Base-by-base conservation (phyloP, 306 rosid species). In the Cucumis cinereus region DNA sequence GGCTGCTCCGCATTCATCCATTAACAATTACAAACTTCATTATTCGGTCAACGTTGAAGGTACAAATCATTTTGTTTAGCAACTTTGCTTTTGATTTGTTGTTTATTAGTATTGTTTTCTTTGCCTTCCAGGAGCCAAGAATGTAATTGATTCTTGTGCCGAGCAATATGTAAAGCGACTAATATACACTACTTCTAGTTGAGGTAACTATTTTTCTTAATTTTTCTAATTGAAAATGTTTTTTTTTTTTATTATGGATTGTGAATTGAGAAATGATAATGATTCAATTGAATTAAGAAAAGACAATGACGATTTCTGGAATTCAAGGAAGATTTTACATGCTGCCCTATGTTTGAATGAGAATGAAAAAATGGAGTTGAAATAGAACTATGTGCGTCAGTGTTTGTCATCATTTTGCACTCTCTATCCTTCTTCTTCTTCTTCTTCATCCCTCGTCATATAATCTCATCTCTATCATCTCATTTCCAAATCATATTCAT, bases 1-100 rank as follows among this genome's bases (percentile, higher is more conserved):
- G 99, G 99, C 99, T 73, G 99, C 99, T 61, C 99, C 99, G 0
- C 85, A 92, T 59, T 92, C 99, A 8, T 92, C 98, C 33, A 89
- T 95, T 69, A 95, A 95, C 82, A 84, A 80, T 47, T 80, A 81
- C 85, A 85, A 90, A 89, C 90, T 95, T 36, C 99, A 95, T 82
- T 81, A 80, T 78, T 89, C 98, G 2, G 99, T 95, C 28, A 95
- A 90, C 76, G 99, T 95, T 6, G 91, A 89, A 89, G 97, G 98
- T 91, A 78, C 41, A 23, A 47, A 55, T 52, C 4, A 12, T 77
- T 23, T 23, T 41, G 2, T 23, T 72, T 10, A 14, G 0, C 43
- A 0, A 9, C 14, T 73, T 50, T 63, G 13, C 10, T 63, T 79
- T 17, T 49, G 71, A 26, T 36, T n/a, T 75, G 36, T 62, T 80